Conservation (phyloP, 1,284 basidiomycete species). For the Rhodotorula sp. region DNA sequence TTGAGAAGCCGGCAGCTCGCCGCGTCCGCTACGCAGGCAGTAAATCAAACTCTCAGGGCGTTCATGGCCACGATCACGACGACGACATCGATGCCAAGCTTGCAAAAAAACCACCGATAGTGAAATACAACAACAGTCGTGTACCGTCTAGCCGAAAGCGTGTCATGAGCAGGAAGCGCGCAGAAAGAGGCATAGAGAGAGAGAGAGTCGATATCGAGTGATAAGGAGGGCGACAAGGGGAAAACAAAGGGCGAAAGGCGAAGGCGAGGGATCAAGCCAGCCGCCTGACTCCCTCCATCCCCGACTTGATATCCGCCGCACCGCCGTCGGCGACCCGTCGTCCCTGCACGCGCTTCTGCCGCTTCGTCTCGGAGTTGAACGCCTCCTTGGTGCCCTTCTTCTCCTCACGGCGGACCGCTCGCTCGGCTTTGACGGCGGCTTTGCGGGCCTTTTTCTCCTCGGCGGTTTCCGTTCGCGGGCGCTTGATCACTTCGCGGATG, state of each 20-base stretch:
- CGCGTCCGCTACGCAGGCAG: too few species aligned
- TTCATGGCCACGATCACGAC: too few species aligned
- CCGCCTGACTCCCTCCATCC: constrained; percentile 31
- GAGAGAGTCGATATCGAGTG: background rate
- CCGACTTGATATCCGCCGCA: constrained; percentile 34
- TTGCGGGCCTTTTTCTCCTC: constrained; percentile 88
- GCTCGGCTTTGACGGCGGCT: constrained; percentile 76
- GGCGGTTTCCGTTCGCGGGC: constrained; percentile 72
- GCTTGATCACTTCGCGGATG: constrained; percentile 54
- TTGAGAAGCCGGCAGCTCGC: too few species aligned
- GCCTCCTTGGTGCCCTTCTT: constrained; percentile 77
- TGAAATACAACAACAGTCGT: too few species aligned
- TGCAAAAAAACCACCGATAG: too few species aligned
- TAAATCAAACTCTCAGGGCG: too few species aligned
- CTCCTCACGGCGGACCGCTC: constrained; percentile 66
- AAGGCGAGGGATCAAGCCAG: constrained; percentile 20
- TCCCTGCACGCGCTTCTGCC: constrained; percentile 54
- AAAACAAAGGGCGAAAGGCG: background rate
- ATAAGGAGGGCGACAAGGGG: background rate
- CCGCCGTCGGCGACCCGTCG: constrained; percentile 34
- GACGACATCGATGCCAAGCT: too few species aligned
- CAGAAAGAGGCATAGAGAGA: background rate
- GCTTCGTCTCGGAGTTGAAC: constrained; percentile 70
- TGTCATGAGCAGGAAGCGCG: too few species aligned
- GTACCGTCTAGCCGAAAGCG: too few species aligned